Percentiles rank a stretch among this genome's conserved stretches.
These are phyloP conservation scores for Oryza coarctata DNA, from an alignment of 176 grass and related monocot species.

Conservation along the genomic window DNA sequence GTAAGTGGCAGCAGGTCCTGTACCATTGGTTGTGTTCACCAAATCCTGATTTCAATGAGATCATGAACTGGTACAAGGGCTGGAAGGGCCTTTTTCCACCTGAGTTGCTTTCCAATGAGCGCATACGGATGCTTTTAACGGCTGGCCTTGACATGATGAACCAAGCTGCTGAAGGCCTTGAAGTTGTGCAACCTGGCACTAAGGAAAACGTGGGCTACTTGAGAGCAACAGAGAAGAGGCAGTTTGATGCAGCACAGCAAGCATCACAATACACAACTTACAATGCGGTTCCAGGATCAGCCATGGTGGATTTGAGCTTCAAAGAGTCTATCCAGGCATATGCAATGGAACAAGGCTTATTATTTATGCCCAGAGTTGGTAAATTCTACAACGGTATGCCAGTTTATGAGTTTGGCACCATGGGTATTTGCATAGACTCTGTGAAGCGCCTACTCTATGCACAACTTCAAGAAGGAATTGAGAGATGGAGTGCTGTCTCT, in stretches of 20 bases:
- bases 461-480: slow-evolving; percentile 60
- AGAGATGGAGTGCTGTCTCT: slow-evolving; percentile 78
- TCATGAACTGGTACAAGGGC: slow-evolving; percentile 80
- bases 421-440: slow-evolving; percentile 82
- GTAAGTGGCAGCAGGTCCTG: slow-evolving; percentile 83
- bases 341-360: slow-evolving; percentile 73
- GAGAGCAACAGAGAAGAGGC: slow-evolving; percentile 66
- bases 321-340: slow-evolving; percentile 84
- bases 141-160: slow-evolving; percentile 90
- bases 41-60: slow-evolving; percentile 83
- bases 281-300: slow-evolving; percentile 33
- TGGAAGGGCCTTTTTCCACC: slow-evolving; percentile 82
- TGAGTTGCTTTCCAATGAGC: slow-evolving; percentile 77
- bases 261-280: slow-evolving; percentile 38
- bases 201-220: slow-evolving; percentile 70
- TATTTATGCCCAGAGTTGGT: slow-evolving; percentile 84
- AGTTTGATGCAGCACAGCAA: slow-evolving; percentile 75
- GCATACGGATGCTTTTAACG: slow-evolving; percentile 62
- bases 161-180: slow-evolving; percentile 70
- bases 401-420: slow-evolving; percentile 79
- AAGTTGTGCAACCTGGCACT: slow-evolving; percentile 68
- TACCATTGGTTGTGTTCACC: slow-evolving; percentile 78
- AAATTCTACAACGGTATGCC: slow-evolving; percentile 77
- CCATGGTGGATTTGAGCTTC: slow-evolving; percentile 70
- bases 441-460: slow-evolving; percentile 77